phyloP scores from a whole-genome alignment of 2,329 filamentous ascomycete genomes.

The Bipolaris sorokiniana region DNA sequence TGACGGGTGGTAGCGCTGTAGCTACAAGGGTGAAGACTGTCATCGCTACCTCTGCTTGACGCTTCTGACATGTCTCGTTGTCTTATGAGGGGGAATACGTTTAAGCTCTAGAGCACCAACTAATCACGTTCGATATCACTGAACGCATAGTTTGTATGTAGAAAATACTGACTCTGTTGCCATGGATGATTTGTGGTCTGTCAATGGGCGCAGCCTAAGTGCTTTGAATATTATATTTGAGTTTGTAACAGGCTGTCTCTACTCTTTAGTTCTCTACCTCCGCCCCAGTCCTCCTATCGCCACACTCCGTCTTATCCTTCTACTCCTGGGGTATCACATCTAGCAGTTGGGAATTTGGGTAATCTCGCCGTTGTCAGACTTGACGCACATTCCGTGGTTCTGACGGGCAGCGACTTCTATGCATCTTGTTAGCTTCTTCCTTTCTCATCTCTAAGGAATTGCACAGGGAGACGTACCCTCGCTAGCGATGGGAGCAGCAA shows the following conservation, averaged over 20 bases:
- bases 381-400: constrained; percentile 49
- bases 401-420: constrained; percentile 37
- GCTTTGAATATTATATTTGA: not conserved
- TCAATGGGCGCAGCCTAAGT: not conserved
- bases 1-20: no score
- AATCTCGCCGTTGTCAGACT: not conserved
- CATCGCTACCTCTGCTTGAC: no score
- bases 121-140: no score
- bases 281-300: no score
- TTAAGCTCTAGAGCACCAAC: no score
- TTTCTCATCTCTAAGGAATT: not conserved
- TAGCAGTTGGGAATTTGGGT: constrained; percentile 15
- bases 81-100: no score
- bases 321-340: constrained; percentile 1
- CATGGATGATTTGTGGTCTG: no score
- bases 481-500: constrained; percentile 39
- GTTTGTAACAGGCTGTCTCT: not conserved
- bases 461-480: constrained; percentile 28
- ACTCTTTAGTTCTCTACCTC: not conserved
- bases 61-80: no score
- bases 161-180: no score
- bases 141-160: no score
- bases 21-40: no score
- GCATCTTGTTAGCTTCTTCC: constrained; percentile 12
- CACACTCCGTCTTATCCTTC: not conserved